Evolutionary conservation across 2,329 filamentous ascomycete species (phyloP).

Genomic region (Pestalotiopsis sp.): DNA sequence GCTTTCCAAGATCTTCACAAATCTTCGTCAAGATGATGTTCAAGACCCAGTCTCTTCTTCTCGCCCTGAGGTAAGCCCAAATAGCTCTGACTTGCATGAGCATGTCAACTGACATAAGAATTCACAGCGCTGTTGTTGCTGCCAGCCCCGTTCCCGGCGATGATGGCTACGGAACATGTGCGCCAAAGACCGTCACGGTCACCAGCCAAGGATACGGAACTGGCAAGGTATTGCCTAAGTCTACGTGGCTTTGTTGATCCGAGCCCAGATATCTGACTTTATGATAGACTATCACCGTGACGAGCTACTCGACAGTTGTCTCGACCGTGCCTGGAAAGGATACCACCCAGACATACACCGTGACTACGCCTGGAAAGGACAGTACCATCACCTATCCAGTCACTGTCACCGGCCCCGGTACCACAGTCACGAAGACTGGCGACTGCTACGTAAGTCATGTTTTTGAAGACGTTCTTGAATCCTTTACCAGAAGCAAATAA

Average conservation of each 20-base stretch:
- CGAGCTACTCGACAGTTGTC: slow-evolving; percentile 8
- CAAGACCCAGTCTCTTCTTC: slow-evolving; percentile 6
- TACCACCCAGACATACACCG: not conserved
- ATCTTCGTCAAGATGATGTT: slow-evolving; percentile 2
- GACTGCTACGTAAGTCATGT: not conserved
- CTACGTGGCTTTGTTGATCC: not conserved
- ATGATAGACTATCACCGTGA: slow-evolving; percentile 6
- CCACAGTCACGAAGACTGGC: not conserved
- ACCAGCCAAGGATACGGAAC: slow-evolving; percentile 1
- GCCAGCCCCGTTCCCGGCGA: slow-evolving; percentile 7
- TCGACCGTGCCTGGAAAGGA: not conserved
- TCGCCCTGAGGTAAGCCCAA: slow-evolving; percentile 1
- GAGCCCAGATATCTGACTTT: not conserved
- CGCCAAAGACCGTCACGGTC: slow-evolving; percentile 2
- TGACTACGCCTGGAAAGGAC: not conserved
- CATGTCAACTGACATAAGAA: not conserved
- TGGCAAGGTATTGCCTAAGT: not conserved
- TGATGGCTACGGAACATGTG: slow-evolving; percentile 7
- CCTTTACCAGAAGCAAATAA: not conserved
- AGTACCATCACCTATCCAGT: not conserved
- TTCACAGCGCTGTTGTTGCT: slow-evolving; percentile 3
- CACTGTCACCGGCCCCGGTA: slow-evolving; percentile 7
- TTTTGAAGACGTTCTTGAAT: not conserved
- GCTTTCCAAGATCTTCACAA: not conserved
- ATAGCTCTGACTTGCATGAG: not conserved